Conservation (phyloP, 164 flowering plant genomes). For the Berberis vulgaris region DNA sequence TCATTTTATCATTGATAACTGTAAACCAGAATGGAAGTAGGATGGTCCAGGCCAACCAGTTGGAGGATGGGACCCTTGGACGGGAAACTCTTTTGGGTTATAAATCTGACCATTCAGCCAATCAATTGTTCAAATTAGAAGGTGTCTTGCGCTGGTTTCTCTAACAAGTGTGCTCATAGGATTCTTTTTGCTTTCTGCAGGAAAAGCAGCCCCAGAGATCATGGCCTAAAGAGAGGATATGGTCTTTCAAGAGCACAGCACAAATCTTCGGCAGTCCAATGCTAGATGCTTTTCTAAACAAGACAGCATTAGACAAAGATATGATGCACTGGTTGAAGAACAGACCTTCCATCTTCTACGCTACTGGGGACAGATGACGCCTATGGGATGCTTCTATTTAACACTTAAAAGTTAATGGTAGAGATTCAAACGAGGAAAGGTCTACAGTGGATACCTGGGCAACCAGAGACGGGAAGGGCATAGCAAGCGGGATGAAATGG, state of each 20-base stretch:
- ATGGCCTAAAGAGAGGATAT: conserved; percentile 86
- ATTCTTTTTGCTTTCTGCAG: conserved; percentile 27
- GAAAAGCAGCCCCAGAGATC: conserved; percentile 84
- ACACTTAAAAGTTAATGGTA: too few relatives aligned
- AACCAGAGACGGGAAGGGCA: too few relatives aligned
- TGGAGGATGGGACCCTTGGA: too few relatives aligned
- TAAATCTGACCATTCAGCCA: too few relatives aligned
- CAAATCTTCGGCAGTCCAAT: conserved; percentile 83
- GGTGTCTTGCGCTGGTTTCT: not conserved
- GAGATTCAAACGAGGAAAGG: too few relatives aligned
- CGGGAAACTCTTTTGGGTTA: too few relatives aligned
- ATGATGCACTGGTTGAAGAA: conserved; percentile 88
- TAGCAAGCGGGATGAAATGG: too few relatives aligned
- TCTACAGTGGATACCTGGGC: too few relatives aligned
- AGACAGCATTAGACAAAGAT: conserved; percentile 56
- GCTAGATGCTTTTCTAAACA: conserved; percentile 60
- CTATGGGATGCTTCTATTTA: not conserved
- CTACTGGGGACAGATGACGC: conserved; percentile 48
- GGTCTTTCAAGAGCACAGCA: conserved; percentile 58
- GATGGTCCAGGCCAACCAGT: too few relatives aligned
- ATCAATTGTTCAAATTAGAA: not conserved
- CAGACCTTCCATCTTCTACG: conserved; percentile 61
- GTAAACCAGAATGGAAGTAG: too few relatives aligned
- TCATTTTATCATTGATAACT: too few relatives aligned
- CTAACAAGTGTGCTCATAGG: not conserved